Base-by-base conservation (phyloP, 2,329 filamentous ascomycete species). In the Ambrosiella beaveri region DNA sequence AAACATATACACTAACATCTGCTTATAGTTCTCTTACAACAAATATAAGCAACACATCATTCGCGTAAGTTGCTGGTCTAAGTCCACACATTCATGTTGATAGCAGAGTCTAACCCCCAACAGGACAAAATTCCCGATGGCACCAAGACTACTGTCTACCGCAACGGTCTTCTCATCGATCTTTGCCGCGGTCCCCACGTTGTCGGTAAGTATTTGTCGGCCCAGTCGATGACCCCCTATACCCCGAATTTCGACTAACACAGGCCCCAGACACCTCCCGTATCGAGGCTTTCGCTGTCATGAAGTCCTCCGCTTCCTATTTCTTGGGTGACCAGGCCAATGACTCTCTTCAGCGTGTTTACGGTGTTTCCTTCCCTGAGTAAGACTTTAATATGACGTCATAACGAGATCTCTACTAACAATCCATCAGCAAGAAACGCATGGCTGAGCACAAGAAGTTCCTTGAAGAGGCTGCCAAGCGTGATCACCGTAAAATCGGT, bases 11-110 rank as follows among this genome's bases (percentile, higher is more conserved):
- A 51, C 58, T 62, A 56, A 59, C 45, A 11, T 40, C 9, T 3
- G 47, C 35, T 35, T 8, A 41, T 54, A 65, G 87, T 97, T 97
- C 75, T 81, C 83, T 65, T 94, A 95, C 77, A 96, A 94, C 78
- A 93, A 93, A 70, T 97, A 95, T 77, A 97, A 98, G 80, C 83
- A 95, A 69, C 87, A 96, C 70, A 95, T 97, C 71, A 97, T 98
- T 73, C 85, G 56, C 54, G 58, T 60, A 70, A 49, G 47, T 19
- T 40, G 35, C 36, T 27, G 13, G 9, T 8, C 19, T 47, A 8
- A 17, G 19, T 13, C 9, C 11, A 52, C 6, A 6, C 8, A 35
- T 38, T 2, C 27, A 8, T 15, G n/a, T 35, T 27, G 9, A 37
- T 27, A 51, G 11, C 19, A 51, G 27, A 8, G 13, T 27, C 47